Percentiles rank a stretch among this genome's conserved stretches.
phyloP scores from a whole-genome alignment of 1,284 basidiomycete species.

The Malassezia psittaci region DNA sequence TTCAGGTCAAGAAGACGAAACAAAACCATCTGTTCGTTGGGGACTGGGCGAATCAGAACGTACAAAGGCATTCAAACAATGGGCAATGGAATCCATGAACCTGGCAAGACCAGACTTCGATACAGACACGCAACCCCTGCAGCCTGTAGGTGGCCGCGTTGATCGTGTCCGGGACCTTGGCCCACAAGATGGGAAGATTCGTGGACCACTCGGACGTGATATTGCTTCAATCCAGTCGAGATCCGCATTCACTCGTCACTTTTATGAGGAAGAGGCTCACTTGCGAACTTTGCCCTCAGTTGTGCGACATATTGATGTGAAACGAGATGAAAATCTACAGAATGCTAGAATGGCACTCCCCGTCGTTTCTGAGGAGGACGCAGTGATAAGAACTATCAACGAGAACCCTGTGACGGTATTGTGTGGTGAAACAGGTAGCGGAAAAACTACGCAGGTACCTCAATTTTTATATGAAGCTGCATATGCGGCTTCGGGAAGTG shows the following conservation, averaged over 20 bases:
- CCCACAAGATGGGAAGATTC: slow-evolving; percentile 36
- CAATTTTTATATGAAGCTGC: slow-evolving; percentile 90
- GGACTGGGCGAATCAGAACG: background rate
- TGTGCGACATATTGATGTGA: slow-evolving; percentile 11
- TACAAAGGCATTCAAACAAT: slow-evolving; percentile 37
- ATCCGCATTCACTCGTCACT: slow-evolving; percentile 30
- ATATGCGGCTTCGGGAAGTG: slow-evolving; percentile 70
- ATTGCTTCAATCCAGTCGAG: slow-evolving; percentile 18
- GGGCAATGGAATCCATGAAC: slow-evolving; percentile 38
- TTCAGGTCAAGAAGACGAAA: slow-evolving; percentile 16
- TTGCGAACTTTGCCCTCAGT: background rate
- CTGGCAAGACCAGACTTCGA: slow-evolving; percentile 15
- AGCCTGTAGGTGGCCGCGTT: slow-evolving; percentile 36
- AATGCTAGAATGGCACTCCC: slow-evolving; percentile 66
- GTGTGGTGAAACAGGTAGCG: slow-evolving; percentile 83
- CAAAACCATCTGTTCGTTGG: slow-evolving; percentile 14
- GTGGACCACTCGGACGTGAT: slow-evolving; percentile 40
- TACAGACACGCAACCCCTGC: slow-evolving; percentile 15
- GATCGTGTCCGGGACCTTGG: slow-evolving; percentile 37
- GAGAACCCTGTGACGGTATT: slow-evolving; percentile 68
- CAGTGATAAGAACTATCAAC: slow-evolving; percentile 80
- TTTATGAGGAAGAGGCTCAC: slow-evolving; percentile 16
- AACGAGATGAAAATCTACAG: slow-evolving; percentile 24
- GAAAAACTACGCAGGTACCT: slow-evolving; percentile 96
- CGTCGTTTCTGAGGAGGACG: slow-evolving; percentile 84